These are phyloP conservation scores for Solanum virginianum DNA, from an alignment of 257 asterid genomes.

Conservation along the genomic window DNA sequence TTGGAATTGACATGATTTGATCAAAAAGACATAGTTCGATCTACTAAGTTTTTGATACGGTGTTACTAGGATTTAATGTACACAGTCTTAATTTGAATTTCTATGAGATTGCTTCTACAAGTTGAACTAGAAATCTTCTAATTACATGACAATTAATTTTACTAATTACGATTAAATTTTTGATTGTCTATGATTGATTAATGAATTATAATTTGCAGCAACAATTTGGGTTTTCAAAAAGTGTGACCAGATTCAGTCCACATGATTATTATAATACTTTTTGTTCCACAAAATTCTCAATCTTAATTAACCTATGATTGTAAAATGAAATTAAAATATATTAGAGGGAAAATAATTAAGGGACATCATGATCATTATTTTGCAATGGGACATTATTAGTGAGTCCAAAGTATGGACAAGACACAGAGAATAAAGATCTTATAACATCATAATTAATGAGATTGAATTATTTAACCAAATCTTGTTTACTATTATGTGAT, in stretches of 20 bases:
- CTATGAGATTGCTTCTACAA: no score
- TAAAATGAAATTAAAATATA: background rate
- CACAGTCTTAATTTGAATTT: background rate
- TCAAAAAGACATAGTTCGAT: background rate
- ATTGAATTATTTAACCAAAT: background rate
- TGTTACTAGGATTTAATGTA: background rate
- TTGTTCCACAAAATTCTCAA: constrained; percentile 3
- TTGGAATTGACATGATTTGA: constrained; percentile 7
- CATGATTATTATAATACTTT: constrained; percentile 16
- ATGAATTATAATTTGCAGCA: background rate
- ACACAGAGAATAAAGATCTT: background rate
- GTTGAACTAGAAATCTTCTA: no score
- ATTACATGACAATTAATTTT: background rate
- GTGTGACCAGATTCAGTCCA: constrained; percentile 28
- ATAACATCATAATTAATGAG: background rate
- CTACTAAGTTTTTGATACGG: background rate
- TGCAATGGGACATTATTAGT: background rate
- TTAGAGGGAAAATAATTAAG: background rate
- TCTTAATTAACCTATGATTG: background rate
- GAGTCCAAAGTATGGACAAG: constrained; percentile 1
- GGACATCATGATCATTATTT: background rate
- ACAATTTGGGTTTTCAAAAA: background rate
- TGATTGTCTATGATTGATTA: background rate
- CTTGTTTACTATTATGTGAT: background rate
- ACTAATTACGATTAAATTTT: background rate